phyloP scores from a whole-genome alignment of 352 stramenopile genomes.

The Globisporangium ultimum region DNA sequence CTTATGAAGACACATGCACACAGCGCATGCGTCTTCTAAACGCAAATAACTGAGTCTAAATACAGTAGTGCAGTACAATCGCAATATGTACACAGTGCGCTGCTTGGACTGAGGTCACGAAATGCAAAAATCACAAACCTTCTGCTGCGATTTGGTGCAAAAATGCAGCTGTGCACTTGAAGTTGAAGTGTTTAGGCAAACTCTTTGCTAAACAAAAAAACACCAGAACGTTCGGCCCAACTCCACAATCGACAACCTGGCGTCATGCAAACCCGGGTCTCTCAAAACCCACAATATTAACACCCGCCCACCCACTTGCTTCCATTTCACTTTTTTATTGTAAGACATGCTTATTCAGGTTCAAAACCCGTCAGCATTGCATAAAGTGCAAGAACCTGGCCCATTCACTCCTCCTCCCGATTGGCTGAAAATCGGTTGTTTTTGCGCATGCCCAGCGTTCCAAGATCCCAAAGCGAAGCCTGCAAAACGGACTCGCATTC shows the following conservation, averaged over 20 bases:
- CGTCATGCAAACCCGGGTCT: background rate
- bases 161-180: background rate
- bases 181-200: constrained; percentile 18
- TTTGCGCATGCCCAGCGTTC: background rate
- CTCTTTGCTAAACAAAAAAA: constrained; percentile 8
- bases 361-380: too few species aligned
- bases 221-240: constrained; percentile 2
- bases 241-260: background rate
- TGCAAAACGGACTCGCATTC: too few species aligned
- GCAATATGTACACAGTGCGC: too few species aligned
- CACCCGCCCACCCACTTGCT: background rate
- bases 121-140: too few species aligned
- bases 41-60: too few species aligned
- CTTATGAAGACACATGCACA: too few species aligned
- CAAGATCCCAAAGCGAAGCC: constrained; percentile 3
- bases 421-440: constrained; percentile 2
- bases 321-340: background rate
- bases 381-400: too few species aligned
- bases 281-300: background rate
- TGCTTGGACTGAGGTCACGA: too few species aligned
- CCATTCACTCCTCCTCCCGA: background rate
- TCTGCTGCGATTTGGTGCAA: too few species aligned
- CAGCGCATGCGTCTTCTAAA: too few species aligned
- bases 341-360: too few species aligned
- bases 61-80: too few species aligned